Base-by-base conservation (phyloP, 345 rosid genomes). In the Nasturtium officinale region DNA sequence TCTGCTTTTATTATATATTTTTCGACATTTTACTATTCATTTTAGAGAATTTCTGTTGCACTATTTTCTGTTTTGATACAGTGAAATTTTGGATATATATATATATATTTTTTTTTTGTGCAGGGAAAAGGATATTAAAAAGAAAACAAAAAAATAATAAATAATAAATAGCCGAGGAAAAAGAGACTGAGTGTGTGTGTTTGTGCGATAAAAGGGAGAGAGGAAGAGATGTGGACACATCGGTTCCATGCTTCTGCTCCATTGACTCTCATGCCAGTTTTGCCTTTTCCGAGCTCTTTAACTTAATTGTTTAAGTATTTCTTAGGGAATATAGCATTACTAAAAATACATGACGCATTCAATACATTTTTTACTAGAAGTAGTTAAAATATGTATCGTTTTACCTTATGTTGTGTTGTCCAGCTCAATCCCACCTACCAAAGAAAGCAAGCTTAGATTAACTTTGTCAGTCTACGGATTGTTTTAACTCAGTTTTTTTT, bases 191-290 rank as follows among this genome's bases (percentile, higher is more conserved):
- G 75, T 35, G 80, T 70, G 76, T 70, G 71, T 76, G 76, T 77
- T 69, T 77, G 71, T 77, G 79, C 69, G 71, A 76, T 69, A 70
- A 70, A 69, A 56, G 71, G 61, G 60, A 40, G 79, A 74, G 82
- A 61, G 32, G 37, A 52, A 3, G 17, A 54, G 94, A 87, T 80
- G 95, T 84, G 79, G 95, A 89, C 95, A 45, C 83, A 59, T 84
- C 95, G 82, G 76, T 74, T 76, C 85, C 62, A 81, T 81, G 87
- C 72, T 83, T 69, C 84, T 75, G 82, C 80, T 70, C 82, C 85
- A 61, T 66, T 67, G 76, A 70, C 87, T 67, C 77, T 32, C 81
- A 70, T 51, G 69, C 69, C 72, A 46, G 67, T 73, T 52, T 67
- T 78, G 66, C 75, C 71, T 61, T 65, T 61, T 69, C 52, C 77